Evolutionary conservation across 805 yeast genomes (phyloP).

Genomic region (Teunomyces aglyptinius): DNA sequence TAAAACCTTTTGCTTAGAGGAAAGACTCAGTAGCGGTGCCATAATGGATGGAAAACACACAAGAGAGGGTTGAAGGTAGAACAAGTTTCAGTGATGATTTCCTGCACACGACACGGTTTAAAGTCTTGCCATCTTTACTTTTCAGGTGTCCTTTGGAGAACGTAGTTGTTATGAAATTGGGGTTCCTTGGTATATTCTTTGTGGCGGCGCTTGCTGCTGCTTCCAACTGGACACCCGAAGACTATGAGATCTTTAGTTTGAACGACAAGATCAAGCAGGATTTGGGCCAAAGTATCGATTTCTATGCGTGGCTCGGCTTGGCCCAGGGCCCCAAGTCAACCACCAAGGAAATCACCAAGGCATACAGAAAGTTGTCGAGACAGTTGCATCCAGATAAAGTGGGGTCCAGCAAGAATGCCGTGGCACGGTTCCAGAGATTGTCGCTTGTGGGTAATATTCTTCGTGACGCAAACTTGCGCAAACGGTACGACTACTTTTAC

Average conservation of each 20-base stretch:
- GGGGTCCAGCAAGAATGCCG: constrained; percentile 44
- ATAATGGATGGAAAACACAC: background rate
- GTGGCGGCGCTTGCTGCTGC: constrained; percentile 28
- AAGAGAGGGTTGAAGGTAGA: no score
- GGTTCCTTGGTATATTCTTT: constrained; percentile 11
- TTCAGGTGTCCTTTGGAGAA: background rate
- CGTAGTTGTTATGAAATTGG: constrained; percentile 10
- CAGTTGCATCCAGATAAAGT: constrained; percentile 84
- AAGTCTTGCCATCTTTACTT: no score
- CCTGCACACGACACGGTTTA: background rate
- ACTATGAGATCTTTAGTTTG: constrained; percentile 76
- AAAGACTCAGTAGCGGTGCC: constrained; percentile 16
- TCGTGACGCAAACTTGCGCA: constrained; percentile 51
- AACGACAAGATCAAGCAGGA: constrained; percentile 62
- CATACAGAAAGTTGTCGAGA: constrained; percentile 69
- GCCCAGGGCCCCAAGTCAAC: constrained; percentile 46
- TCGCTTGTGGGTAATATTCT: constrained; percentile 74
- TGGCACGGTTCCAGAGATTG: constrained; percentile 72
- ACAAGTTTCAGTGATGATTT: no score
- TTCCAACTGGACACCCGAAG: constrained; percentile 57
- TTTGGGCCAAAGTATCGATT: constrained; percentile 58
- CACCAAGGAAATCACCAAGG: constrained; percentile 55
- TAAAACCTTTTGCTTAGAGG: constrained; percentile 29
- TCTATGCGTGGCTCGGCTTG: constrained; percentile 66
- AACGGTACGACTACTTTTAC: constrained; percentile 81